Evolutionary conservation across 2,329 filamentous ascomycete species (phyloP).

Genomic region (Paraconiothyrium brasiliense): DNA sequence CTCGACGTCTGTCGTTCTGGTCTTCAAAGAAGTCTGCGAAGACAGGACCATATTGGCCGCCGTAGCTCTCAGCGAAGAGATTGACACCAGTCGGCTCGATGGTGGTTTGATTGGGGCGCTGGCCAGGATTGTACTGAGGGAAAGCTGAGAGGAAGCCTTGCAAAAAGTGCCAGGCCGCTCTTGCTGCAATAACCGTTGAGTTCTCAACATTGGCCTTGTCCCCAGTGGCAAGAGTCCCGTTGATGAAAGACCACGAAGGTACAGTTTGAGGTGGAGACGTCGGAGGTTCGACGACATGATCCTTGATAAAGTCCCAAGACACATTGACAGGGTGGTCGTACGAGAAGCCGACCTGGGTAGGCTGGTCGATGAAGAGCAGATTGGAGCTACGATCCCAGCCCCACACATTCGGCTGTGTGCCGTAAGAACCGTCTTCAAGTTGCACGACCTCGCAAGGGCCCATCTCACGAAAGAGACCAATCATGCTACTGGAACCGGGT

Average conservation of each 20-base stretch:
- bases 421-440: slow-evolving; percentile 57
- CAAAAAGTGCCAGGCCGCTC: slow-evolving; percentile 71
- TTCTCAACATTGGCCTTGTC: slow-evolving; percentile 62
- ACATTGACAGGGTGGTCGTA: slow-evolving; percentile 70
- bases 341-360: slow-evolving; percentile 75
- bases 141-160: slow-evolving; percentile 69
- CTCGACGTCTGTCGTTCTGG: slow-evolving; percentile 68
- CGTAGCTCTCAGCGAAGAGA: slow-evolving; percentile 75
- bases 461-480: slow-evolving; percentile 69
- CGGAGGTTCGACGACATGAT: slow-evolving; percentile 27
- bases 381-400: slow-evolving; percentile 72
- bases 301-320: slow-evolving; percentile 46
- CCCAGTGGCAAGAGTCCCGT: slow-evolving; percentile 72
- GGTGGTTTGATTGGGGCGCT: slow-evolving; percentile 45
- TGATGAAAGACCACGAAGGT: slow-evolving; percentile 58
- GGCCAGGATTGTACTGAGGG: slow-evolving; percentile 65
- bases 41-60: slow-evolving; percentile 74
- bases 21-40: slow-evolving; percentile 67
- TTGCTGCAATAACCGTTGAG: slow-evolving; percentile 65
- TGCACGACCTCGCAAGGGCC: slow-evolving; percentile 60
- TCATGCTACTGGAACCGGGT: slow-evolving; percentile 71
- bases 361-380: slow-evolving; percentile 69
- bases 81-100: slow-evolving; percentile 65
- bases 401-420: slow-evolving; percentile 68
- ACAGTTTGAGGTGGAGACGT: slow-evolving; percentile 39